Percentiles rank a stretch among this genome's conserved stretches.
These are phyloP conservation scores for Ceratobasidium sp. DNA, from an alignment of 1,284 basidiomycete genomes.

Conservation along the genomic window DNA sequence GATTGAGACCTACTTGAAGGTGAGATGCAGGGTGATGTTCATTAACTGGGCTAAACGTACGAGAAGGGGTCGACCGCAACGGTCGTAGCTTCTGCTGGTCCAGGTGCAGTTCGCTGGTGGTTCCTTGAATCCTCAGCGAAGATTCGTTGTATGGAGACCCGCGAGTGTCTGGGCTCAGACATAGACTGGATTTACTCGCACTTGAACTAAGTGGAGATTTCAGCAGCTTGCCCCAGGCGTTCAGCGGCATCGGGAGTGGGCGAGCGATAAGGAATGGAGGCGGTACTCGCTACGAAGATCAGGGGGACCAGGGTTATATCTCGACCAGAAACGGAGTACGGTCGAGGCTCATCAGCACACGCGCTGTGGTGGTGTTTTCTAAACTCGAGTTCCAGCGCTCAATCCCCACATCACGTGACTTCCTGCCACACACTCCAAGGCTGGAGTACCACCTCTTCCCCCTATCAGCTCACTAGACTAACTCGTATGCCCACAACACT, in stretches of 20 bases:
- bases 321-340: background rate
- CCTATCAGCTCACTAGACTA: background rate
- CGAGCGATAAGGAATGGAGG: background rate
- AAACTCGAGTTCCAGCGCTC: conserved; percentile 10
- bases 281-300: background rate
- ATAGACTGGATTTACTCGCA: conserved; percentile 33
- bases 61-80: conserved; percentile 33
- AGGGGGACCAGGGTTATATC: conserved; percentile 15
- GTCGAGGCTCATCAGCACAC: conserved; percentile 26
- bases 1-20: conserved; percentile 25
- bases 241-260: conserved; percentile 27
- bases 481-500: background rate
- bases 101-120: conserved; percentile 37
- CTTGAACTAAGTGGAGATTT: conserved; percentile 24
- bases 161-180: conserved; percentile 18
- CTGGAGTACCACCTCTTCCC: conserved; percentile 10
- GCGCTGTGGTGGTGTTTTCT: background rate
- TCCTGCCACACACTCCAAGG: background rate
- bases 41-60: conserved; percentile 19
- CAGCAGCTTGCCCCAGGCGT: conserved; percentile 27
- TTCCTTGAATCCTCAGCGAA: conserved; percentile 8
- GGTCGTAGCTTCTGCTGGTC: conserved; percentile 24
- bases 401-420: conserved; percentile 6
- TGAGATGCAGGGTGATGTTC: conserved; percentile 10
- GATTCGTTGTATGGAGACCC: conserved; percentile 31